A percentile compares a stretch with the other conserved stretches of the same genome.
These are phyloP conservation scores for Oligophagozyma castellii DNA, from an alignment of 1,139 yeast species.

Conservation along the genomic window DNA sequence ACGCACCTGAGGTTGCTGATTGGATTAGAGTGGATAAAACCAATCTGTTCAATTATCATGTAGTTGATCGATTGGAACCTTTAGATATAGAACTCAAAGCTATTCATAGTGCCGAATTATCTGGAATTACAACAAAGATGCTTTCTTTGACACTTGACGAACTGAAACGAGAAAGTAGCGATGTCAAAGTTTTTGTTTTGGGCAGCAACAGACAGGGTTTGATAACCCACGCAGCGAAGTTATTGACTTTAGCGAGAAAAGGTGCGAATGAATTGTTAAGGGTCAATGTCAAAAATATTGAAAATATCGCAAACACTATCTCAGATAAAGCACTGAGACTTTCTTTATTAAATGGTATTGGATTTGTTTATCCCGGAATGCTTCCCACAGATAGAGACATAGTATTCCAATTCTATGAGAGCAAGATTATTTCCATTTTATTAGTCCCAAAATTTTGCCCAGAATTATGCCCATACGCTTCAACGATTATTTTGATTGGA, in stretches of 20 bases:
- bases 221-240: constrained; percentile 36
- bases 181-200: no score
- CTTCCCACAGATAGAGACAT: constrained; percentile 35
- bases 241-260: constrained; percentile 28
- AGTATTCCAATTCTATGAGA: constrained; percentile 39
- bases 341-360: constrained; percentile 51
- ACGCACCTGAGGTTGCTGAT: constrained; percentile 65
- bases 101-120: constrained; percentile 33
- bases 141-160: not conserved
- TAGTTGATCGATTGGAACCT: constrained; percentile 43
- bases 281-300: constrained; percentile 28
- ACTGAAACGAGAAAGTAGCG: not conserved
- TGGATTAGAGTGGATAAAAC: constrained; percentile 64
- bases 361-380: constrained; percentile 50
- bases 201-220: no score
- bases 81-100: constrained; percentile 48
- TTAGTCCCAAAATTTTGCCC: constrained; percentile 48
- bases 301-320: constrained; percentile 32
- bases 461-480: constrained; percentile 37
- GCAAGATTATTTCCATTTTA: constrained; percentile 38
- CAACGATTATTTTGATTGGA: constrained; percentile 49
- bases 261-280: constrained; percentile 28
- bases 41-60: constrained; percentile 55
- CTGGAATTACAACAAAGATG: constrained; percentile 39
- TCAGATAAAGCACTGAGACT: constrained; percentile 34